phyloP scores from a whole-genome alignment of 2,329 filamentous ascomycete species.

The Aciculosporium take region DNA sequence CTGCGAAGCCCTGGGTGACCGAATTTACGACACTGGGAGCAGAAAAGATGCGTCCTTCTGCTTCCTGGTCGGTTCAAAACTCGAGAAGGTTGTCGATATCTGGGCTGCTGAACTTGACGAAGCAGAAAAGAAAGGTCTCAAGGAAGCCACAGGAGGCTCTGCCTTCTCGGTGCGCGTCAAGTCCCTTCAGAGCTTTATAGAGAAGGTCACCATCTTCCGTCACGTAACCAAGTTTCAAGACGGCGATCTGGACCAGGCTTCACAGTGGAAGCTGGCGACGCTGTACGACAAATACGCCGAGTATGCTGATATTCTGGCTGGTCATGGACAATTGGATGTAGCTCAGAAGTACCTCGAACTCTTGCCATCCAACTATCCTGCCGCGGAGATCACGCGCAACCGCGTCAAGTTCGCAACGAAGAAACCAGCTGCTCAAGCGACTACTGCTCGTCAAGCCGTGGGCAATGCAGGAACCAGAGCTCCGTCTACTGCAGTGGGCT shows the following conservation, averaged over 20 bases:
- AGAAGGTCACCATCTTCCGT: slow-evolving; percentile 96
- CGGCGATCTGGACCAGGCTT: slow-evolving; percentile 51
- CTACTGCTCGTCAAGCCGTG: slow-evolving; percentile 11
- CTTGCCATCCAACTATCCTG: slow-evolving; percentile 67
- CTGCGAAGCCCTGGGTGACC: slow-evolving; percentile 86
- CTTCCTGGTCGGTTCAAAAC: slow-evolving; percentile 85
- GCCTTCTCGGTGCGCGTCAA: slow-evolving; percentile 85
- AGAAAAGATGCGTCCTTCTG: slow-evolving; percentile 93
- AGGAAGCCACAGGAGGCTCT: slow-evolving; percentile 56
- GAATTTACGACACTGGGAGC: slow-evolving; percentile 62
- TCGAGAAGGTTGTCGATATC: slow-evolving; percentile 92
- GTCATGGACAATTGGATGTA: slow-evolving; percentile 71
- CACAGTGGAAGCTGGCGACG: slow-evolving; percentile 76
- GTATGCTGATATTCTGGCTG: slow-evolving; percentile 88
- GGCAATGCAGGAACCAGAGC: slow-evolving; percentile 2
- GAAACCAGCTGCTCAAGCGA: slow-evolving; percentile 19
- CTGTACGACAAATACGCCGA: slow-evolving; percentile 94
- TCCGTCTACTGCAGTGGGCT: slow-evolving; percentile 25
- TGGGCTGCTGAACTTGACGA: slow-evolving; percentile 87
- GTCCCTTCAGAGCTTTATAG: slow-evolving; percentile 82
- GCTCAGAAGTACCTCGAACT: slow-evolving; percentile 88
- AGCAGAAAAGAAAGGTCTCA: slow-evolving; percentile 59
- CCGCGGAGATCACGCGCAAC: slow-evolving; percentile 74
- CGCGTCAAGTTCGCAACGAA: slow-evolving; percentile 74
- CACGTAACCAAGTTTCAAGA: slow-evolving; percentile 88